These are phyloP conservation scores for Clarkia xantiana DNA, from an alignment of 345 rosid genomes.

Conservation along the genomic window DNA sequence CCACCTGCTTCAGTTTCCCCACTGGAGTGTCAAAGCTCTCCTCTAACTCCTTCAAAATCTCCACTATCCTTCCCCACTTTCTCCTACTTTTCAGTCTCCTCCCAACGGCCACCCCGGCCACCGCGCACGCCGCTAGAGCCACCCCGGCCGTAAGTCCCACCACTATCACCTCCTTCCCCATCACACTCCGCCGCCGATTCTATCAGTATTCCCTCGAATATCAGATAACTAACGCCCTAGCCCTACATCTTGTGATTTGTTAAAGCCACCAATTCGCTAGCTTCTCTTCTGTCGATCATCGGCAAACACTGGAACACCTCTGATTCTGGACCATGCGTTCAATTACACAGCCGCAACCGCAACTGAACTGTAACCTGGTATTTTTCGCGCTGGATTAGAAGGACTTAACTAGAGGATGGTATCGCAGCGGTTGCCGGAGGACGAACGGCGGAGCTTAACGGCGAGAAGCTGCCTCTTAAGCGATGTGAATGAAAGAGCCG, in stretches of 20 bases:
- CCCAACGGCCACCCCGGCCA: conserved; percentile 64
- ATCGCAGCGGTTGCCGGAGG: too few relatives aligned
- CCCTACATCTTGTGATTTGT: conserved; percentile 5
- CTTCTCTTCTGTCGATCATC: too few relatives aligned
- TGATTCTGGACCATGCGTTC: too few relatives aligned
- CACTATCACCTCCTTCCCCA: conserved; percentile 52
- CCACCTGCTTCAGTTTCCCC: conserved; percentile 66
- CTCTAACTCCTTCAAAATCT: conserved; percentile 59
- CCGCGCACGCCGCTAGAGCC: conserved; percentile 66
- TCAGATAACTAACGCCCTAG: background rate
- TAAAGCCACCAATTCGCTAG: background rate
- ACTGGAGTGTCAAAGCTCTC: conserved; percentile 62
- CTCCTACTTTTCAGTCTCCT: conserved; percentile 52
- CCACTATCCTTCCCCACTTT: conserved; percentile 69
- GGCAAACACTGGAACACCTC: too few relatives aligned
- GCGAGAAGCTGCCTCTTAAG: background rate
- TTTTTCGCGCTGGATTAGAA: too few relatives aligned
- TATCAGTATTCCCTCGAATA: background rate
- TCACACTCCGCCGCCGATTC: conserved; percentile 15
- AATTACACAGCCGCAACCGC: too few relatives aligned
- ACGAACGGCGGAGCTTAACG: background rate
- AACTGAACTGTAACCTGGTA: too few relatives aligned
- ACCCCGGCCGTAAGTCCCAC: conserved; percentile 39
- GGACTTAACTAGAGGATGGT: too few relatives aligned
- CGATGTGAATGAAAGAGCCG: conserved; percentile 8